Evolutionary conservation across 306 rosid species (phyloP).

Genomic region (Hippophae rhamnoides): DNA sequence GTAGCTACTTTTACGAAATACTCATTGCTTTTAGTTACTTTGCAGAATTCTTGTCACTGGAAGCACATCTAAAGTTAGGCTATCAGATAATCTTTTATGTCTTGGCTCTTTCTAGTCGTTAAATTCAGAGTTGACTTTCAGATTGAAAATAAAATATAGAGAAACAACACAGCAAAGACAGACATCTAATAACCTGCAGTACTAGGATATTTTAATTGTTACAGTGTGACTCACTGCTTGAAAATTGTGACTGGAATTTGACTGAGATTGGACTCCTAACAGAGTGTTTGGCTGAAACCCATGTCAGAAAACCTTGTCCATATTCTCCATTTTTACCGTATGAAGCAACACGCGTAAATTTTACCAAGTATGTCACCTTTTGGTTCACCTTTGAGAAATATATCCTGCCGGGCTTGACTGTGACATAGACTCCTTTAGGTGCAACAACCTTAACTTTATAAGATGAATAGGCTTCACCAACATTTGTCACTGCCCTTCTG

Average conservation of each 20-base stretch:
- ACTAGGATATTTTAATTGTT: constrained; percentile 10
- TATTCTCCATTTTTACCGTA: constrained; percentile 21
- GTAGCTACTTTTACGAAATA: not conserved
- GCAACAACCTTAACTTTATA: constrained; percentile 27
- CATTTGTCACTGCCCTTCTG: constrained; percentile 72
- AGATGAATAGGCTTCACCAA: constrained; percentile 43
- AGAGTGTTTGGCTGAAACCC: constrained; percentile 35
- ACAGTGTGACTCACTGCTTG: constrained; percentile 16
- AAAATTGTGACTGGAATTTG: constrained; percentile 20
- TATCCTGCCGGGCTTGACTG: constrained; percentile 38
- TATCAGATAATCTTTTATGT: not conserved
- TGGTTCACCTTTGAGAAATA: constrained; percentile 47
- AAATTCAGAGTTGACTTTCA: constrained; percentile 6
- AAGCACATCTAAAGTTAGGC: not conserved
- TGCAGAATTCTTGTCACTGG: not conserved
- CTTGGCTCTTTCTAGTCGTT: not conserved
- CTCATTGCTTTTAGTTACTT: not conserved
- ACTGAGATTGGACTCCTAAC: constrained; percentile 50
- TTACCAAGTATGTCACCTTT: constrained; percentile 39
- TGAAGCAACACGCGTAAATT: constrained; percentile 27
- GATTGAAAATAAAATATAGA: not conserved
- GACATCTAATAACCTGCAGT: not conserved
- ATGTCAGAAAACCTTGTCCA: constrained; percentile 45
- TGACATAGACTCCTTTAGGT: constrained; percentile 50
- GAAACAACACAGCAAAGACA: not conserved